A percentile compares a stretch with the other conserved stretches of the same genome.
phyloP scores from a whole-genome alignment of 2,329 filamentous ascomycete species.

The Colletotrichum noveboracense region DNA sequence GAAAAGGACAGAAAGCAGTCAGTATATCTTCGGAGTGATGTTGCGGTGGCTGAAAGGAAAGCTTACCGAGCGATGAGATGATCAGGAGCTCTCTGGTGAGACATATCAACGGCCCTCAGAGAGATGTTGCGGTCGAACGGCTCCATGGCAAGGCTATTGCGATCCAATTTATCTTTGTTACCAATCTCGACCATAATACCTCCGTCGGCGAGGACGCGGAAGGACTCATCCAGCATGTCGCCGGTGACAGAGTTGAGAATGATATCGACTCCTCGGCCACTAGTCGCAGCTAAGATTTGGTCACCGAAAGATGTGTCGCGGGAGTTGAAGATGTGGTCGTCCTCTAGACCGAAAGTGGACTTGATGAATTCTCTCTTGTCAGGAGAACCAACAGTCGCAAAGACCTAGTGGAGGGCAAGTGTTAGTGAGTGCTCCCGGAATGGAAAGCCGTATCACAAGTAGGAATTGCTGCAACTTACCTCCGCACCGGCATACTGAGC shows the following conservation, averaged over 20 bases:
- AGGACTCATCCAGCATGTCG: conserved; percentile 17
- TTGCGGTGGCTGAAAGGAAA: fast-evolving
- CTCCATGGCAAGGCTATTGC: conserved; percentile 27
- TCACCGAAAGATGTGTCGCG: not conserved
- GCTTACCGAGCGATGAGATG: not conserved
- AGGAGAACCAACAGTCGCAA: conserved; percentile 37
- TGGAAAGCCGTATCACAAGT: too few relatives aligned
- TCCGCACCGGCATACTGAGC: not conserved
- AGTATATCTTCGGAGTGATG: too few relatives aligned
- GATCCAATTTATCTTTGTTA: conserved; percentile 30
- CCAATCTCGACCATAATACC: conserved; percentile 38
- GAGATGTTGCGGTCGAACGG: not conserved
- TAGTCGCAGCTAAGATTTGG: not conserved
- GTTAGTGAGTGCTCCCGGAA: not conserved
- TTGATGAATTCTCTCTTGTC: conserved; percentile 23
- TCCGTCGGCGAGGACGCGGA: not conserved
- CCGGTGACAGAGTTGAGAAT: conserved; percentile 27
- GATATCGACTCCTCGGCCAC: not conserved
- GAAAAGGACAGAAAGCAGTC: not conserved
- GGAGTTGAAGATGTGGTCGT: not conserved
- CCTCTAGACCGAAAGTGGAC: conserved; percentile 31
- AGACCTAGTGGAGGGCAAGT: conserved; percentile 24
- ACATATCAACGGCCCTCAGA: not conserved
- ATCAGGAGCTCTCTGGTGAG: not conserved
- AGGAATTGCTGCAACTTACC: not conserved